Evolutionary conservation across 768 basidiomycete genomes (phyloP).

Genomic region (Paxillus involutus): DNA sequence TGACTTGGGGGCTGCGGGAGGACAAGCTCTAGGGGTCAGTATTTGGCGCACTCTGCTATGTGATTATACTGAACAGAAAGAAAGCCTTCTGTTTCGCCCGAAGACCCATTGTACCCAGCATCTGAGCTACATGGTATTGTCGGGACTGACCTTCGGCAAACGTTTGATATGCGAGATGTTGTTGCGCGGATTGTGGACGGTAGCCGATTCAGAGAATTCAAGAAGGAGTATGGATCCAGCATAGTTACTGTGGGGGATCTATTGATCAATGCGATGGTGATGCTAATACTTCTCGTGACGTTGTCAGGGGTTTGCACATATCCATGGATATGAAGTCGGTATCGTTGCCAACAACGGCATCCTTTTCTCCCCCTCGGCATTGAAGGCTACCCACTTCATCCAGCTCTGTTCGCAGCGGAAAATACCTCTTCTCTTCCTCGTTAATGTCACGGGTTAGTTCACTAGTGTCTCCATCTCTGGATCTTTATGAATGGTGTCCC

Average conservation of each 20-base stretch:
- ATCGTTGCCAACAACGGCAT: slow-evolving; percentile 96
- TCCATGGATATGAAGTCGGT: slow-evolving; percentile 88
- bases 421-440: slow-evolving; percentile 89
- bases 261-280: not conserved
- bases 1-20: slow-evolving; percentile 70
- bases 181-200: slow-evolving; percentile 92
- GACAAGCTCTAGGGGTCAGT: slow-evolving; percentile 49
- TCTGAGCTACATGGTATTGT: slow-evolving; percentile 89
- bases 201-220: slow-evolving; percentile 91
- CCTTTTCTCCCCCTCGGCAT: slow-evolving; percentile 87
- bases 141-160: slow-evolving; percentile 83
- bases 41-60: not conserved
- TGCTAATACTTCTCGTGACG: slow-evolving; percentile 5
- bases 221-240: slow-evolving; percentile 91
- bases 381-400: slow-evolving; percentile 96
- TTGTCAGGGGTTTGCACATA: slow-evolving; percentile 77
- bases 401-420: slow-evolving; percentile 88
- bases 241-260: slow-evolving; percentile 71
- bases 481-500: slow-evolving; percentile 14
- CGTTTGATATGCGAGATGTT: slow-evolving; percentile 93
- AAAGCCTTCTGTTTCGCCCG: slow-evolving; percentile 59
- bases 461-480: not conserved
- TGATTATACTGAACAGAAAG: slow-evolving; percentile 9
- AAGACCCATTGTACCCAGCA: slow-evolving; percentile 76
- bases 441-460: slow-evolving; percentile 81